Conservation (phyloP, 1,139 yeast species). For the Geotrichum histeridarum region DNA sequence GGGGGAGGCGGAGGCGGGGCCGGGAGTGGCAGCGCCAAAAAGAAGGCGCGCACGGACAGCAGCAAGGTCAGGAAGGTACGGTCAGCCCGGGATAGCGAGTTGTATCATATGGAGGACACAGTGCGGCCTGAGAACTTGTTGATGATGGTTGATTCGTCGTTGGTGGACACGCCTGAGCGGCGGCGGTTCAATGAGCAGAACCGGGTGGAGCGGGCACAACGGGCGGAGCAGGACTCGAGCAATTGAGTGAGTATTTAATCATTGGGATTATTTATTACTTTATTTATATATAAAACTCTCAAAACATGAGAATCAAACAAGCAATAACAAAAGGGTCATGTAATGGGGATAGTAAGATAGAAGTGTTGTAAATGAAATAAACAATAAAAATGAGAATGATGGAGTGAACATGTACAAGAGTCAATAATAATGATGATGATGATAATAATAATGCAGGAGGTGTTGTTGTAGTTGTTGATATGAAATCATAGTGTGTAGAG, state of each 20-base stretch:
- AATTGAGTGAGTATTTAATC: not conserved
- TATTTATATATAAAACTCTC: too few species aligned
- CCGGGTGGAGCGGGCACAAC: not conserved
- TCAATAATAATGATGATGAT: not conserved
- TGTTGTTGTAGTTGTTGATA: too few species aligned
- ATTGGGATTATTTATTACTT: too few species aligned
- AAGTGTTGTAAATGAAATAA: not conserved
- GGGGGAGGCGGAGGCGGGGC: not conserved
- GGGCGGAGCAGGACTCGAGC: not conserved
- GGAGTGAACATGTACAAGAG: not conserved
- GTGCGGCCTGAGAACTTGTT: constrained; percentile 38
- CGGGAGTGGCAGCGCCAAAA: not conserved
- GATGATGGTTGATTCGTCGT: constrained; percentile 40
- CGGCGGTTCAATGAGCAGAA: constrained; percentile 7
- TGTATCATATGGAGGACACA: constrained; percentile 31
- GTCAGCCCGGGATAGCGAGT: constrained; percentile 30
- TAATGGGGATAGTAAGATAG: not conserved
- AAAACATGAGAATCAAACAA: not conserved
- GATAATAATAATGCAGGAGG: not conserved
- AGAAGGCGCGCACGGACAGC: not conserved
- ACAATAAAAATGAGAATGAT: not conserved
- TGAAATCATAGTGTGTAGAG: not conserved
- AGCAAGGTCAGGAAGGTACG: constrained; percentile 7
- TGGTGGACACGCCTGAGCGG: constrained; percentile 38
- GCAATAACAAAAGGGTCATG: not conserved